Percentiles rank a stretch among this genome's conserved stretches.
Evolutionary conservation across 805 yeast species (phyloP).

Genomic region (Monosporozyma aerobia): DNA sequence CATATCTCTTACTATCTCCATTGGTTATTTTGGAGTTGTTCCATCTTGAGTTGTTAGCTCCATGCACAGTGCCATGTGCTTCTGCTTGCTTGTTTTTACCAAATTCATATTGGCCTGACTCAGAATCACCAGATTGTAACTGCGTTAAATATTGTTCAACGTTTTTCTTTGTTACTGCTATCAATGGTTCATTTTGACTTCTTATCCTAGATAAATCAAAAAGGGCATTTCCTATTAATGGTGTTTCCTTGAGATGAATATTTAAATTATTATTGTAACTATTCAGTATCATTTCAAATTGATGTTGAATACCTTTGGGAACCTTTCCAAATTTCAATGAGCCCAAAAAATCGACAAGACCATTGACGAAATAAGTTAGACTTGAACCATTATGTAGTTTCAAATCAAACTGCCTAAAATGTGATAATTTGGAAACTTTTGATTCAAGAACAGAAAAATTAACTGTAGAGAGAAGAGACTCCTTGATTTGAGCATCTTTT

Average conservation of each 20-base stretch:
- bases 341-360: conserved; percentile 9
- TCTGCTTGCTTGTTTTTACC: conserved; percentile 4
- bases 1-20: background rate
- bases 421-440: conserved; percentile 1
- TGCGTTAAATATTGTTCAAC: background rate
- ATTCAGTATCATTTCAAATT: conserved; percentile 7
- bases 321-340: conserved; percentile 16
- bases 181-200: conserved; percentile 11
- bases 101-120: background rate
- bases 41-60: background rate
- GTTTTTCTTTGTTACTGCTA: conserved; percentile 10
- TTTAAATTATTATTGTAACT: conserved; percentile 3
- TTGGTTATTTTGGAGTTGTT: background rate
- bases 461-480: background rate
- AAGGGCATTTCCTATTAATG: conserved; percentile 11
- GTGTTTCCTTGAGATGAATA: conserved; percentile 10
- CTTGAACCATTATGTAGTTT: conserved; percentile 1
- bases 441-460: conserved; percentile 5
- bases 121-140: background rate
- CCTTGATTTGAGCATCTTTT: background rate
- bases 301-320: conserved; percentile 1
- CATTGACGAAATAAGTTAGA: conserved; percentile 11
- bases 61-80: background rate
- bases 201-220: conserved; percentile 11
- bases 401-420: conserved; percentile 13